These are phyloP conservation scores for Raphanus sativus DNA, from an alignment of 345 rosid genomes.

Conservation along the genomic window DNA sequence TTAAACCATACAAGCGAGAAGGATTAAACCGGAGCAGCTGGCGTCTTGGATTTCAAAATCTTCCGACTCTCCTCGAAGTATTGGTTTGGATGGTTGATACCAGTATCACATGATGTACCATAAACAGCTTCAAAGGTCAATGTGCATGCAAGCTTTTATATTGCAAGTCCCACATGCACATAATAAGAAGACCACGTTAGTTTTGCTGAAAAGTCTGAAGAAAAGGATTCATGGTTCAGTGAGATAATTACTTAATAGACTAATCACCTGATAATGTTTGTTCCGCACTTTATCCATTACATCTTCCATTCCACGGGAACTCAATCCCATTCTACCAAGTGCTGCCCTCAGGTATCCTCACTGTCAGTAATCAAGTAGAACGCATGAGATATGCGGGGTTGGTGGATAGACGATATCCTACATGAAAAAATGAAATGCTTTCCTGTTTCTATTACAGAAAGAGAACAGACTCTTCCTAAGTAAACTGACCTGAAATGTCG, in stretches of 20 bases:
- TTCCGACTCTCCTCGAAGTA: constrained; percentile 79
- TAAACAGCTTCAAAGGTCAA: constrained; percentile 83
- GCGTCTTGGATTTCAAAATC: constrained; percentile 58
- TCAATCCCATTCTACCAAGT: constrained; percentile 72
- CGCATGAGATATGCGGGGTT: not conserved
- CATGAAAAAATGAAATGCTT: not conserved
- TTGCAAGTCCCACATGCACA: constrained; percentile 10
- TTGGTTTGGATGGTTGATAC: constrained; percentile 92
- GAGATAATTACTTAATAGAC: not conserved
- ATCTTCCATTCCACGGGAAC: constrained; percentile 62
- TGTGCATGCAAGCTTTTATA: constrained; percentile 92
- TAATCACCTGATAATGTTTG: constrained; percentile 86
- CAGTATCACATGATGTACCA: constrained; percentile 63
- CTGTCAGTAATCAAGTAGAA: constrained; percentile 35
- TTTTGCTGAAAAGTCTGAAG: not conserved
- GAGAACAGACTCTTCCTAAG: not conserved
- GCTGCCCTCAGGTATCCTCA: constrained; percentile 86
- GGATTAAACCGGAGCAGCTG: constrained; percentile 32
- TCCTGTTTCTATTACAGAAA: not conserved
- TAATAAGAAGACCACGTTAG: not conserved
- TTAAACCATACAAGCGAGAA: not conserved
- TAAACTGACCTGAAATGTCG: constrained; percentile 80
- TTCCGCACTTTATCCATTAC: constrained; percentile 78
- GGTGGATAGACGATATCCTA: not conserved
- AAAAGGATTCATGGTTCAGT: constrained; percentile 5